Evolutionary conservation across 2,329 filamentous ascomycete genomes (phyloP).

Genomic region (Grosmannia clavigera): DNA sequence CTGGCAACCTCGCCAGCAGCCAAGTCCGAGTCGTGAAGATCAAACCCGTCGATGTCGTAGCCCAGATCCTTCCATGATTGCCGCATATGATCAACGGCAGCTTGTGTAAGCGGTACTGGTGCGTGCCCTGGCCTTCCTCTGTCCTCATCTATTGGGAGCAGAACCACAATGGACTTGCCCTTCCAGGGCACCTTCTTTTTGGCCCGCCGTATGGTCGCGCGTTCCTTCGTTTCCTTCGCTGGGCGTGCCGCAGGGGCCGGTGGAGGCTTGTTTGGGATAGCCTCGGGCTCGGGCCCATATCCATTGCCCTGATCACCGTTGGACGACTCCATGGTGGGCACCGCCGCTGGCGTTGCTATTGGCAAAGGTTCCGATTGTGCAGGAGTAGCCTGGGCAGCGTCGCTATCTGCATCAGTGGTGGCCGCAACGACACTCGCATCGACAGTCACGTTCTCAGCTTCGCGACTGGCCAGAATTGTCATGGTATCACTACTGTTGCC

Average conservation of each 20-base stretch:
- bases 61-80: conserved; percentile 56
- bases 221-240: conserved; percentile 25
- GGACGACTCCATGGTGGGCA: neutral
- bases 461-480: neutral
- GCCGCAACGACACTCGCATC: neutral
- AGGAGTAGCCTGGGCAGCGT: neutral
- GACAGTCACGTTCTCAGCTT: neutral
- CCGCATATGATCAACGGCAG: conserved; percentile 50
- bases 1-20: conserved; percentile 16
- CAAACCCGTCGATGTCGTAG: conserved; percentile 57
- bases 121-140: conserved; percentile 45
- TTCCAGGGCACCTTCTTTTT: conserved; percentile 67
- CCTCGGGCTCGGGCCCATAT: neutral
- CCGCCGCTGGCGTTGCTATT: neutral
- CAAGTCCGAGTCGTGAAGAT: conserved; percentile 38
- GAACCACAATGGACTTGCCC: conserved; percentile 61
- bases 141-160: conserved; percentile 55
- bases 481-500: neutral
- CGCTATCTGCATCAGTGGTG: neutral
- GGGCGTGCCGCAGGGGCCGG: conserved; percentile 3
- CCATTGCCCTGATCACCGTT: neutral
- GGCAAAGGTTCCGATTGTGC: too few relatives aligned
- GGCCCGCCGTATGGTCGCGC: conserved; percentile 37
- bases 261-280: neutral
- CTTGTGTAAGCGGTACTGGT: conserved; percentile 39